A percentile compares a stretch with the other conserved stretches of the same genome.
phyloP scores from a whole-genome alignment of 768 basidiomycete species.

The Tylopilus felleus region DNA sequence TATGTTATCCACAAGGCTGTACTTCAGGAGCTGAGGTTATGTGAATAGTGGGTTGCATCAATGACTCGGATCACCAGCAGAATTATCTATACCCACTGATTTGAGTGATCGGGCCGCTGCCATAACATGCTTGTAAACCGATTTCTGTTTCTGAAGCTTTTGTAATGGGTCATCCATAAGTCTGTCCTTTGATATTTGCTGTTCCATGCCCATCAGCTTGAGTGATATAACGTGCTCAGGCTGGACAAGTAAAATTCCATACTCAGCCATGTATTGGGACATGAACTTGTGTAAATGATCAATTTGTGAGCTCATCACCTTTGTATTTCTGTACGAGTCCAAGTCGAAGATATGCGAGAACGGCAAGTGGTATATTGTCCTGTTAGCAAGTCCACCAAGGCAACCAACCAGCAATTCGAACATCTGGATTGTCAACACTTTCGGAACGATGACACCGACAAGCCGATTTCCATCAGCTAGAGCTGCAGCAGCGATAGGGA shows the following conservation, averaged over 20 bases:
- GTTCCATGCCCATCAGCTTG: slow-evolving; percentile 40
- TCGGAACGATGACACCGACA: slow-evolving; percentile 44
- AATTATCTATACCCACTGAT: neutral
- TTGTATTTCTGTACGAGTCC: too few relatives aligned
- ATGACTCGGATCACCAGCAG: too few relatives aligned
- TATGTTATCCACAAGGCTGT: neutral
- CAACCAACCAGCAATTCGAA: slow-evolving; percentile 41
- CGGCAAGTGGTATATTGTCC: too few relatives aligned
- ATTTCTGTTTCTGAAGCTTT: neutral
- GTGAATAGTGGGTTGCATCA: neutral
- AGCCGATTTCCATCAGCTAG: slow-evolving; percentile 42
- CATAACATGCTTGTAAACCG: neutral
- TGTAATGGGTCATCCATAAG: slow-evolving; percentile 13
- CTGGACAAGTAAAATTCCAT: slow-evolving; percentile 16
- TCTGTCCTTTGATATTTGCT: slow-evolving; percentile 6
- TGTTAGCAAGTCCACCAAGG: slow-evolving; percentile 39
- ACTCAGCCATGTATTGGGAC: slow-evolving; percentile 32
- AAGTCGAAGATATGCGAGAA: slow-evolving; percentile 18
- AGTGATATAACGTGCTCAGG: slow-evolving; percentile 52
- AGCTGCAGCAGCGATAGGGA: slow-evolving; percentile 22
- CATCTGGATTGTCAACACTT: slow-evolving; percentile 43
- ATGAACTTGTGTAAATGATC: slow-evolving; percentile 30
- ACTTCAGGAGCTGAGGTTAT: neutral
- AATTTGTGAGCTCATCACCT: slow-evolving; percentile 2
- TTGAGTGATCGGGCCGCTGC: neutral